phyloP scores from a whole-genome alignment of 345 rosid genomes.

The Lepidium aucheri region DNA sequence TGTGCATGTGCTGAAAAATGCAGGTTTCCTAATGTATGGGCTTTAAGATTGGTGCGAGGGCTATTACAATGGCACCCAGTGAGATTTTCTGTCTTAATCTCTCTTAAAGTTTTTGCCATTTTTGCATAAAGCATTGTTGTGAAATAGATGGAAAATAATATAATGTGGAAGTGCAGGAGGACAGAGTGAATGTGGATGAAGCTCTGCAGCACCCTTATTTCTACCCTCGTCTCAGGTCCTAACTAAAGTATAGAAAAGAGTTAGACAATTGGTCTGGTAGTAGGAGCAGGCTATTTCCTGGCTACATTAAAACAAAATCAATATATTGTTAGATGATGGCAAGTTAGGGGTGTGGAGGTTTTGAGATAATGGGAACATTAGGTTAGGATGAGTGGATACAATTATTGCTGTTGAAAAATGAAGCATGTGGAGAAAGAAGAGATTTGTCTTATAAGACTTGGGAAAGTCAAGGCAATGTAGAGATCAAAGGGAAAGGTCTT shows the following conservation, averaged over 20 bases:
- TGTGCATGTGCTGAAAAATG: constrained; percentile 5
- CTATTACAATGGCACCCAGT: constrained; percentile 83
- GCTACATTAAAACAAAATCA: background rate
- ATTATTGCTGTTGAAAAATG: background rate
- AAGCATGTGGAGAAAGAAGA: background rate
- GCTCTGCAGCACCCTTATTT: constrained; percentile 86
- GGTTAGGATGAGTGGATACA: background rate
- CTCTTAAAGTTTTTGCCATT: background rate
- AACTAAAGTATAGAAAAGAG: background rate
- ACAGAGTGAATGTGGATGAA: constrained; percentile 54
- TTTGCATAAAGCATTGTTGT: background rate
- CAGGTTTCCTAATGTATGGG: constrained; percentile 83
- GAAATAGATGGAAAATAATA: background rate
- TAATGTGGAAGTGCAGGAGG: constrained; percentile 38
- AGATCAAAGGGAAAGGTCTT: background rate
- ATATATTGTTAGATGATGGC: background rate
- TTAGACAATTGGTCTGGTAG: background rate
- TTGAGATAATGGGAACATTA: background rate
- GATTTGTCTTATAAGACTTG: background rate
- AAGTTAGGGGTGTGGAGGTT: too few species aligned
- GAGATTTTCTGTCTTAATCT: constrained; percentile 25
- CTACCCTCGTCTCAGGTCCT: constrained; percentile 33
- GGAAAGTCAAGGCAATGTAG: too few species aligned
- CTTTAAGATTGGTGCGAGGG: constrained; percentile 75
- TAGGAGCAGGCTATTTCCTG: background rate